Evolutionary conservation across 331 rosid species (phyloP).

Genomic region (Malus hybrid): DNA sequence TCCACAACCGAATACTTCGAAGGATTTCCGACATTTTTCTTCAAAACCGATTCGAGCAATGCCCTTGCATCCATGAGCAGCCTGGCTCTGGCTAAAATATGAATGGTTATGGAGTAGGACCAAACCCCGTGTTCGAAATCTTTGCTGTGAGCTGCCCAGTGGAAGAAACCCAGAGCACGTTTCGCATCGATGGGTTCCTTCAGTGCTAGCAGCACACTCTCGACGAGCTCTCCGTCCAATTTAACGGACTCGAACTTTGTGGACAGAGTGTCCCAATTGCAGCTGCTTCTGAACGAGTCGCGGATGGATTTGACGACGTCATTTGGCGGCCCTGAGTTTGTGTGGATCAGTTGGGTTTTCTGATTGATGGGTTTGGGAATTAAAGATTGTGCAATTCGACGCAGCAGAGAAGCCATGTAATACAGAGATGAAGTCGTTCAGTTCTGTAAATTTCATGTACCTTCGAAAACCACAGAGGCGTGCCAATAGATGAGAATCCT

Average conservation of each 20-base stretch:
- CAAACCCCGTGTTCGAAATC: constrained; percentile 37
- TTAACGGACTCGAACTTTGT: constrained; percentile 26
- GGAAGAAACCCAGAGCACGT: constrained; percentile 69
- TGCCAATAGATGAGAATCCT: too few species aligned
- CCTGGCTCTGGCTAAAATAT: constrained; percentile 44
- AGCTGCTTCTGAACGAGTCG: constrained; percentile 37
- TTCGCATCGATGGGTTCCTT: constrained; percentile 55
- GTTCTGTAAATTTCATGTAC: too few species aligned
- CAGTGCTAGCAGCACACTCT: constrained; percentile 38
- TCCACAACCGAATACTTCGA: constrained; percentile 34
- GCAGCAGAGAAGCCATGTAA: neutral
- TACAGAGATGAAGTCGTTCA: too few species aligned
- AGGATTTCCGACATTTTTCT: constrained; percentile 3
- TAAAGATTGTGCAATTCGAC: constrained; percentile 1
- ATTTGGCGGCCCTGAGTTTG: neutral
- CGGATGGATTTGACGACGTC: constrained; percentile 20
- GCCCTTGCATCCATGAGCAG: constrained; percentile 55
- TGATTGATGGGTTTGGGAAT: neutral
- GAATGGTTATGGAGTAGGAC: constrained; percentile 48
- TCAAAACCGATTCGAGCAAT: constrained; percentile 42
- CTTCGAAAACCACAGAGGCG: too few species aligned
- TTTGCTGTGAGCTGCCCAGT: constrained; percentile 50
- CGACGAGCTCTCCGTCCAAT: constrained; percentile 34
- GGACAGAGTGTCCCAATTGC: constrained; percentile 48
- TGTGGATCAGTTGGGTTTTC: constrained; percentile 8